Percentiles rank a stretch among this genome's conserved stretches.
Conservation (phyloP, 1,284 basidiomycete species). For the Ustilago crameri region DNA sequence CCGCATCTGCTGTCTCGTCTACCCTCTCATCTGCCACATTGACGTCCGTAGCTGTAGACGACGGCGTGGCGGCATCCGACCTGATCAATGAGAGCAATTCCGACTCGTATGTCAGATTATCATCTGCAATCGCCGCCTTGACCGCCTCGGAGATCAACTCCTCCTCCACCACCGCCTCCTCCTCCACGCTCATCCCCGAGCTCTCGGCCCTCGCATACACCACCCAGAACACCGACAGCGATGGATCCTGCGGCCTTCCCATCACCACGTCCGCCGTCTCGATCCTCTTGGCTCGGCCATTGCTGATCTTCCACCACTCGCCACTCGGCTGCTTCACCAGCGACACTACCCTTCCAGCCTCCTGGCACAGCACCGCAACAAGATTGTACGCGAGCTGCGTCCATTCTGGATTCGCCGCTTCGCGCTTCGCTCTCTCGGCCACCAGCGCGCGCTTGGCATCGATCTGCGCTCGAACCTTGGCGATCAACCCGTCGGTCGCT, state of each 20-base stretch:
- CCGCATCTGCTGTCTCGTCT: not conserved
- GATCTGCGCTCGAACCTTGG: constrained; percentile 18
- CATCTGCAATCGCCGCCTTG: constrained; percentile 32
- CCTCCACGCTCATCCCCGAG: not conserved
- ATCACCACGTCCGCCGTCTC: constrained; percentile 28
- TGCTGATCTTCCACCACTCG: constrained; percentile 34
- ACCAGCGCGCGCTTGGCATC: constrained; percentile 29
- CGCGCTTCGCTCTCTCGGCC: constrained; percentile 19
- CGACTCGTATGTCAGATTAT: constrained; percentile 48
- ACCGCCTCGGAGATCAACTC: constrained; percentile 19
- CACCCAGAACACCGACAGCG: constrained; percentile 35
- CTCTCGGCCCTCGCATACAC: constrained; percentile 25
- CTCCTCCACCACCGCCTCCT: not conserved
- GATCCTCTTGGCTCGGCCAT: constrained; percentile 13
- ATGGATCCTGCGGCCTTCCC: constrained; percentile 26
- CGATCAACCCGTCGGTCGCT: constrained; percentile 29
- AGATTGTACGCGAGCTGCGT: constrained; percentile 39
- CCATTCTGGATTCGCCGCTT: constrained; percentile 44
- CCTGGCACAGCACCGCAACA: constrained; percentile 35
- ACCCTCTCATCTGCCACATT: not conserved
- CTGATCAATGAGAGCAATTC: constrained; percentile 45
- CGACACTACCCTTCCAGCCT: constrained; percentile 13
- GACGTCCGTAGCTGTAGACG: constrained; percentile 3
- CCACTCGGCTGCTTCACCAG: constrained; percentile 35
- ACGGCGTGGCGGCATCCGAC: constrained; percentile 39